Percentiles rank a stretch among this genome's conserved stretches.
Conservation (phyloP, 2,329 filamentous ascomycete genomes). For the Triangularia verruculosa region DNA sequence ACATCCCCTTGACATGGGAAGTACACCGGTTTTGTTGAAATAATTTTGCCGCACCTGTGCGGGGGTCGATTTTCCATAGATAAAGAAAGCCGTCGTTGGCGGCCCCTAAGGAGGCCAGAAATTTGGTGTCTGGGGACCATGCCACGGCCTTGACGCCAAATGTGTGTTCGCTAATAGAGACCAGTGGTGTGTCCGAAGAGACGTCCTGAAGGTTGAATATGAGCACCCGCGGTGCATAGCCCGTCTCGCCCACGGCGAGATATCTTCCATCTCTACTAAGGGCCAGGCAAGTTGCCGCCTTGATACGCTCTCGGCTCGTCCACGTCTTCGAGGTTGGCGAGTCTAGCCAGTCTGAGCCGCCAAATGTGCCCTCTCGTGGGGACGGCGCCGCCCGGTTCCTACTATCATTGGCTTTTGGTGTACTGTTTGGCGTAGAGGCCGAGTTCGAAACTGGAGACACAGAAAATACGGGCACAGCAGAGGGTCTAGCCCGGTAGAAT, state of each 20-base stretch:
- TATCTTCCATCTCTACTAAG: conserved; percentile 84
- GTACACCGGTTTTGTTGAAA: conserved; percentile 90
- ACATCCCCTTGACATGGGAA: conserved; percentile 77
- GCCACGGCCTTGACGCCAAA: conserved; percentile 86
- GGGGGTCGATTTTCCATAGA: conserved; percentile 83
- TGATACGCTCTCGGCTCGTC: conserved; percentile 88
- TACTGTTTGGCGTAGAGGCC: conserved; percentile 50
- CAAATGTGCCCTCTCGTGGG: conserved; percentile 48
- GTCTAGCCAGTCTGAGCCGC: conserved; percentile 56
- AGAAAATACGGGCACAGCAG: conserved; percentile 64
- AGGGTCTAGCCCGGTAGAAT: conserved; percentile 85
- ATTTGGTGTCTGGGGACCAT: conserved; percentile 84
- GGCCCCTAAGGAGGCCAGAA: conserved; percentile 82
- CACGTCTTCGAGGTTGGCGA: conserved; percentile 67
- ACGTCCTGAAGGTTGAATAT: conserved; percentile 82
- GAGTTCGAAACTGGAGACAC: conserved; percentile 50
- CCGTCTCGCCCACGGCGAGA: conserved; percentile 91
- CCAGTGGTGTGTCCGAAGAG: conserved; percentile 76
- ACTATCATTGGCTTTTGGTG: conserved; percentile 62
- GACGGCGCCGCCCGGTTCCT: conserved; percentile 52
- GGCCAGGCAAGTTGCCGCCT: conserved; percentile 86
- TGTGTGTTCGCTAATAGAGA: conserved; percentile 82
- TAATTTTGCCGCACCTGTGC: conserved; percentile 73
- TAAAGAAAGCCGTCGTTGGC: conserved; percentile 93
- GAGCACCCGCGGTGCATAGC: conserved; percentile 86